Evolutionary conservation across 2,329 filamentous ascomycete species (phyloP).

Genomic region (Stagonosporopsis vannaccii): DNA sequence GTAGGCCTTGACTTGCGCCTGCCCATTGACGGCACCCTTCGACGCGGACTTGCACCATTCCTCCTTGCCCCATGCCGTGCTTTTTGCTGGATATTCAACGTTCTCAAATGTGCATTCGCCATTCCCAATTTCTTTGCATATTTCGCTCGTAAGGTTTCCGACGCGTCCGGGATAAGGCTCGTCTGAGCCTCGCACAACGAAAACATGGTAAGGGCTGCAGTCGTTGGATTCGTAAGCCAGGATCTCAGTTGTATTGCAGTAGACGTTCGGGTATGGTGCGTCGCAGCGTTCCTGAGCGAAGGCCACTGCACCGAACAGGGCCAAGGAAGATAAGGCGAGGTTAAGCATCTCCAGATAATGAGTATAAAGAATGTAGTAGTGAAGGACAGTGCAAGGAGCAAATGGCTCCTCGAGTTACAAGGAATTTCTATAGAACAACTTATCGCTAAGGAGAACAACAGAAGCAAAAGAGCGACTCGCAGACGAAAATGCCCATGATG

Average conservation of each 20-base stretch:
- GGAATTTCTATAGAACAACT: neutral
- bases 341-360: conserved; percentile 16
- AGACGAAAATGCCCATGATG: conserved; percentile 4
- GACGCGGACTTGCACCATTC: conserved; percentile 38
- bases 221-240: conserved; percentile 28
- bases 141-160: conserved; percentile 31
- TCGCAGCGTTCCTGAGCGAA: conserved; percentile 36
- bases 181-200: conserved; percentile 39
- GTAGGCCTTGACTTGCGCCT: conserved; percentile 36
- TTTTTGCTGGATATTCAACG: conserved; percentile 39
- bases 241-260: conserved; percentile 36
- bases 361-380: neutral
- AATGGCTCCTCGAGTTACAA: conserved; percentile 4
- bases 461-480: conserved; percentile 3
- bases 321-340: conserved; percentile 19
- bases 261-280: conserved; percentile 27
- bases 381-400: conserved; percentile 1
- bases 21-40: conserved; percentile 32
- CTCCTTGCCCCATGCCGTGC: conserved; percentile 30
- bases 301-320: conserved; percentile 19
- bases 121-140: conserved; percentile 30
- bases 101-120: conserved; percentile 36
- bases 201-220: conserved; percentile 38
- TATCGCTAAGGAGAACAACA: neutral
- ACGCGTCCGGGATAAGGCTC: conserved; percentile 39